Base-by-base conservation (phyloP, 129 eudicot species). In the Pittosporum tobira region DNA sequence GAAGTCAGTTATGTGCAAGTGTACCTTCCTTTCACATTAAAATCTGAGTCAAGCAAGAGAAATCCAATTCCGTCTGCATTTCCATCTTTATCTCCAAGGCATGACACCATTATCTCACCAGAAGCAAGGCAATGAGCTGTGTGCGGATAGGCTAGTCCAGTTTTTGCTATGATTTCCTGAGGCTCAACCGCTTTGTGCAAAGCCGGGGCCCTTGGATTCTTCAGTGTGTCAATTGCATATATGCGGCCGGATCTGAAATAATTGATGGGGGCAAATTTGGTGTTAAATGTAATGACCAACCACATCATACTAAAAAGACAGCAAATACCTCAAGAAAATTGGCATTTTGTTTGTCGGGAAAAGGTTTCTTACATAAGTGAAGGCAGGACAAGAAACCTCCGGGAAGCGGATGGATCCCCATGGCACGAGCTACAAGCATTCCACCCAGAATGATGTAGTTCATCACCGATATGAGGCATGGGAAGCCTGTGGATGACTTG, bases 11-110 rank as follows among this genome's bases (percentile, higher is more conserved):
- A n/a, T 16, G 24, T 29, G 0, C 10, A 6, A 20, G 26, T 18
- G 21, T 80, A 93, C 99, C 99, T 93, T 84, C 99, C 99, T 81
- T 93, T 93, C 42, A 93, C 94, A 66, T 87, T 93, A 62, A 93
- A 93, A 46, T 87, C 96, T 0, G 91, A 81, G 78, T 93, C 99
- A 12, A 93, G 96, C 51, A 93, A 81, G 62, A 93, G 96, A 75
- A 93, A 93, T 29, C 99, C 99, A 50, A 72, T 84, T 70, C 94
- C 96, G 52, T 93, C 77, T 0, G 96, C 94, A 13, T 87, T 93
- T 69, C 99, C 99, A 50, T 93, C 94, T 67, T 77, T 87, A 59
- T 84, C 99, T 60, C 99, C 99, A 16, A 93, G 88, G 40, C 99
- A 93, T 19, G 99, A 93, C 18, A 93, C 84, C 86, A 93, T 79